Percentiles rank a stretch among this genome's conserved stretches.
Evolutionary conservation across 2,329 filamentous ascomycete genomes (phyloP).

Genomic region (Ceratocystis alfenasii): DNA sequence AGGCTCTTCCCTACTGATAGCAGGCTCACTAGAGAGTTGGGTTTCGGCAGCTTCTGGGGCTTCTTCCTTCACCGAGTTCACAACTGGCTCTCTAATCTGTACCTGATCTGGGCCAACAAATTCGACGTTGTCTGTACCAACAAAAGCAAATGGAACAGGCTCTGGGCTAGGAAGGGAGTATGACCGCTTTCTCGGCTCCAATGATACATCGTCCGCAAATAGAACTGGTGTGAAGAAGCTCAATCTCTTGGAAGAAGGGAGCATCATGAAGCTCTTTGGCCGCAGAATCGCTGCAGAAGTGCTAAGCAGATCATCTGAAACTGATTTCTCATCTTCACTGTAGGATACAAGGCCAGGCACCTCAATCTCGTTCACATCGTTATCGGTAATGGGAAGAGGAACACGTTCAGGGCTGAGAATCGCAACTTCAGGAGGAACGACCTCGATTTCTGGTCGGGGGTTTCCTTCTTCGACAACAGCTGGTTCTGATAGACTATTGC

Average conservation of each 20-base stretch:
- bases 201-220: conserved; percentile 23
- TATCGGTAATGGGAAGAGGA: conserved; percentile 54
- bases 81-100: background rate
- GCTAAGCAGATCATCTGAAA: conserved; percentile 30
- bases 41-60: background rate
- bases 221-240: conserved; percentile 21
- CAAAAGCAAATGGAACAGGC: conserved; percentile 26
- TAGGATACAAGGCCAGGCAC: conserved; percentile 55
- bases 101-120: conserved; percentile 15
- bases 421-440: conserved; percentile 32
- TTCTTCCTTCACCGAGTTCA: conserved; percentile 3
- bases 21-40: background rate
- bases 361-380: conserved; percentile 70
- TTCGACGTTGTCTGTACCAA: conserved; percentile 16
- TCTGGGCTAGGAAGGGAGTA: conserved; percentile 38
- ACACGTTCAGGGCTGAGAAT: conserved; percentile 33
- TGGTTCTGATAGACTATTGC: conserved; percentile 1
- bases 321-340: conserved; percentile 49
- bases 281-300: conserved; percentile 27
- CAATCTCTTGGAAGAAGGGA: conserved; percentile 25
- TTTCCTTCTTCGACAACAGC: conserved; percentile 23
- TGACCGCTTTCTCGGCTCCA: conserved; percentile 35
- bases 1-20: background rate
- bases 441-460: conserved; percentile 27
- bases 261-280: conserved; percentile 38